These are phyloP conservation scores for Sugiyamaella castrensis DNA, from an alignment of 1,139 yeast genomes.

Conservation along the genomic window DNA sequence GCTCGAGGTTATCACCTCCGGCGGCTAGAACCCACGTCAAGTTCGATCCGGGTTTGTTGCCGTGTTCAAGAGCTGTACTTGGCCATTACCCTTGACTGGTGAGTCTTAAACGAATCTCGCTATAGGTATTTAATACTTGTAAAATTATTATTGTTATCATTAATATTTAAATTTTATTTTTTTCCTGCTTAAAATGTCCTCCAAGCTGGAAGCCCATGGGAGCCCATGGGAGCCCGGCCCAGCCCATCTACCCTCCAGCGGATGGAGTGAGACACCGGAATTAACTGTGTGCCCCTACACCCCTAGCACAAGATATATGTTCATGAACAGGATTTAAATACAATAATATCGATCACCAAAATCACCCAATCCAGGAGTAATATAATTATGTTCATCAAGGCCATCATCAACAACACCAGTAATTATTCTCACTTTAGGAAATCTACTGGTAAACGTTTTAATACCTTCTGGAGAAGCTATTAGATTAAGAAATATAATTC, in stretches of 20 bases:
- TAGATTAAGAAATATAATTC: constrained; percentile 83
- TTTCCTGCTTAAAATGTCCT: too few species aligned
- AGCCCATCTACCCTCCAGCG: too few species aligned
- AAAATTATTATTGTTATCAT: neutral
- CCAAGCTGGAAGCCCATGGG: too few species aligned
- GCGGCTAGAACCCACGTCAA: too few species aligned
- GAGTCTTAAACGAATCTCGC: neutral
- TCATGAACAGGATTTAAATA: constrained; percentile 47
- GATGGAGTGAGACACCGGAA: too few species aligned
- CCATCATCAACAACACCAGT: constrained; percentile 91
- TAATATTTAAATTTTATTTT: neutral
- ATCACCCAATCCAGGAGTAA: constrained; percentile 94
- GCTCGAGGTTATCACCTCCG: too few species aligned
- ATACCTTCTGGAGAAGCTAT: constrained; percentile 96
- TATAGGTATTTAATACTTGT: neutral
- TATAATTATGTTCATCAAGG: constrained; percentile 77
- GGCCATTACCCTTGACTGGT: too few species aligned
- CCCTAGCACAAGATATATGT: too few species aligned
- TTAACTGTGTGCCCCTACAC: too few species aligned
- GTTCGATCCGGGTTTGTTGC: too few species aligned
- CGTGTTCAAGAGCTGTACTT: too few species aligned
- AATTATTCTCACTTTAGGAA: constrained; percentile 81
- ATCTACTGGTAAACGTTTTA: constrained; percentile 66
- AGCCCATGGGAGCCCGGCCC: too few species aligned
- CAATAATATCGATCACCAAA: constrained; percentile 97